Percentiles rank a stretch among this genome's conserved stretches.
These are phyloP conservation scores for Zymoseptoria crescenta DNA, from an alignment of 2,329 filamentous ascomycete species.

Conservation along the genomic window DNA sequence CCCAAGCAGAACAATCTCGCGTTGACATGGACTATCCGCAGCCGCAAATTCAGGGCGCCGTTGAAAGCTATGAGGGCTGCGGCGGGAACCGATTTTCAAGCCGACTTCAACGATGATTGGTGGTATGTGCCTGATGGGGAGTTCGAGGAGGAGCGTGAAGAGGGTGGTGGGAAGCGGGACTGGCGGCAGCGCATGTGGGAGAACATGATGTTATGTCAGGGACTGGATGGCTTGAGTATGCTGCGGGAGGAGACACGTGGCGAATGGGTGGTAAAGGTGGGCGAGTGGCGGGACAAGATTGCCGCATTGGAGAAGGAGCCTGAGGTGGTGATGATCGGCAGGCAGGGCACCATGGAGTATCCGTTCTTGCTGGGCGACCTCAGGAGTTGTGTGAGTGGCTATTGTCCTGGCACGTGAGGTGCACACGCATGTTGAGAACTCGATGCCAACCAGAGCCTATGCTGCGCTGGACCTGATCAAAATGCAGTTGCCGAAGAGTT, in stretches of 20 bases:
- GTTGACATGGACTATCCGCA: constrained; percentile 18
- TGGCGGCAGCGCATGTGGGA: constrained; percentile 24
- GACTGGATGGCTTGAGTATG: constrained; percentile 27
- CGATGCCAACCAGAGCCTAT: too few species aligned
- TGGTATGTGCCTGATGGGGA: constrained; percentile 3
- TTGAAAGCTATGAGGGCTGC: constrained; percentile 18
- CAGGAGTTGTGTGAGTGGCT: constrained; percentile 11
- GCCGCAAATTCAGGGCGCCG: constrained; percentile 22
- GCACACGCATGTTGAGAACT: neutral
- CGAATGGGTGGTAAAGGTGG: constrained; percentile 17
- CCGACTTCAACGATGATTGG: constrained; percentile 7
- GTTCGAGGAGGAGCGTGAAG: neutral
- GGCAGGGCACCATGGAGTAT: constrained; percentile 12
- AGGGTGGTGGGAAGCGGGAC: constrained; percentile 1
- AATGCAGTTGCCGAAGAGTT: too few species aligned
- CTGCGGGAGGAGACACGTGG: constrained; percentile 8
- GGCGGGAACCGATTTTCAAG: constrained; percentile 13
- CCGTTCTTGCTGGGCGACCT: constrained; percentile 15
- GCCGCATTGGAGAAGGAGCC: constrained; percentile 15
- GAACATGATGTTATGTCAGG: constrained; percentile 23
- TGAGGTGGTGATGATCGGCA: constrained; percentile 5
- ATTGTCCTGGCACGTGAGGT: constrained; percentile 9
- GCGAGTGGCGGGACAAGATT: constrained; percentile 13
- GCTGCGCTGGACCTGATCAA: too few species aligned
- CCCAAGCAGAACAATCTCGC: constrained; percentile 8